These are phyloP conservation scores for Nothomitra cinnamomea DNA, from an alignment of 2,329 filamentous ascomycete genomes.

Conservation along the genomic window DNA sequence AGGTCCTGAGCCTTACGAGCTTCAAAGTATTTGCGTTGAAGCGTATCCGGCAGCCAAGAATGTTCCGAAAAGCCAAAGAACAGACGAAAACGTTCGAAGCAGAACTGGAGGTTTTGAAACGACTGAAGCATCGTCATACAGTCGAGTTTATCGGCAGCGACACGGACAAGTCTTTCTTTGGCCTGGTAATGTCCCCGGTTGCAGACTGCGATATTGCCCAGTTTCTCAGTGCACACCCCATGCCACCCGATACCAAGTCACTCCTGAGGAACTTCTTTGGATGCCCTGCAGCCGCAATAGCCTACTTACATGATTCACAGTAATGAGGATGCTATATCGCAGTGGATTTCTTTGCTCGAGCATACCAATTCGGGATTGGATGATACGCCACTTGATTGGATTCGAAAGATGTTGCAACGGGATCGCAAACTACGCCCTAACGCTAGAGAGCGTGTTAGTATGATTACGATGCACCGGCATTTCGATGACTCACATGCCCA, in stretches of 20 bases:
- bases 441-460: too few relatives aligned
- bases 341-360: too few relatives aligned
- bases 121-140: background rate
- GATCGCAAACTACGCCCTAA: too few relatives aligned
- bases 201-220: background rate
- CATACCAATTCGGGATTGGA: too few relatives aligned
- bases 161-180: background rate
- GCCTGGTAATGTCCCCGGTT: background rate
- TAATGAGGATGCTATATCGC: too few relatives aligned
- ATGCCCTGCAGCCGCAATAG: background rate
- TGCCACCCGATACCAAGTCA: background rate
- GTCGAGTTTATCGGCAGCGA: background rate
- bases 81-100: background rate
- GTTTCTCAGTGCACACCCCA: background rate
- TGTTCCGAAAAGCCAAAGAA: background rate
- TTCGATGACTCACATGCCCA: too few relatives aligned
- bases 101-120: background rate
- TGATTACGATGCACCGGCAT: too few relatives aligned
- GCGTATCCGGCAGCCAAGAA: background rate
- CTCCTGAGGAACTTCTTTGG: background rate
- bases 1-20: background rate
- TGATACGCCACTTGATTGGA: too few relatives aligned
- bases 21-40: background rate
- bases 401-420: too few relatives aligned
- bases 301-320: background rate